Conservation (phyloP, 2,329 filamentous ascomycete species). For the Xylaria digitata region DNA sequence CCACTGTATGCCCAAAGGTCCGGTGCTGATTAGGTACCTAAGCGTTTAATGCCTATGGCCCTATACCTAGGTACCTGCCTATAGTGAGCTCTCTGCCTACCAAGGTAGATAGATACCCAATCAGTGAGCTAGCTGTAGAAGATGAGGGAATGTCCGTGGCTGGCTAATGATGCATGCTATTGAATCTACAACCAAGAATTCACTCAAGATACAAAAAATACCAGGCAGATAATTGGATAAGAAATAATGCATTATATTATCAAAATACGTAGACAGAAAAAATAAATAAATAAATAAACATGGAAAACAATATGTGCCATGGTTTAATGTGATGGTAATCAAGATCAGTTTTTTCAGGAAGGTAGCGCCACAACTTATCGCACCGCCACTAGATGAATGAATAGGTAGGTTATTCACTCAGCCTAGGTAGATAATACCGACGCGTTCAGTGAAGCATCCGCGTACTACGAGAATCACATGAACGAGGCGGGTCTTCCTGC, state of each 20-base stretch:
- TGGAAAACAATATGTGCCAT: background rate
- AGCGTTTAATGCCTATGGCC: background rate
- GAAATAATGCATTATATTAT: no score
- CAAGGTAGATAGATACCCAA: background rate
- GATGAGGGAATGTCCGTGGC: no score
- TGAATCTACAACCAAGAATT: no score
- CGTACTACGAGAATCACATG: background rate
- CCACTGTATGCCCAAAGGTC: constrained; percentile 24
- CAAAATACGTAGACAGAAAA: no score
- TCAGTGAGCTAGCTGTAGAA: background rate
- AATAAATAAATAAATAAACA: no score
- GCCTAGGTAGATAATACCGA: background rate
- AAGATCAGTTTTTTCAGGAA: no score
- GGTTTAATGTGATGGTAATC: background rate
- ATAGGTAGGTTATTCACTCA: background rate
- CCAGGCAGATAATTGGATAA: no score
- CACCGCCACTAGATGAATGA: constrained; percentile 14
- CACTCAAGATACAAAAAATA: no score
- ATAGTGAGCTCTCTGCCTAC: background rate
- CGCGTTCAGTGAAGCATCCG: background rate
- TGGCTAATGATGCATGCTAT: no score
- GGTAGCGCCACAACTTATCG: constrained; percentile 14
- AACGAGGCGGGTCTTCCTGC: background rate
- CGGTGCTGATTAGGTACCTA: background rate
- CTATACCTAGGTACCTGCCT: background rate